Evolutionary conservation across 495 filamentous ascomycete genomes (phyloP), one percentile per base, ranked within the genome.

Genomic region (Podospora australis): DNA sequence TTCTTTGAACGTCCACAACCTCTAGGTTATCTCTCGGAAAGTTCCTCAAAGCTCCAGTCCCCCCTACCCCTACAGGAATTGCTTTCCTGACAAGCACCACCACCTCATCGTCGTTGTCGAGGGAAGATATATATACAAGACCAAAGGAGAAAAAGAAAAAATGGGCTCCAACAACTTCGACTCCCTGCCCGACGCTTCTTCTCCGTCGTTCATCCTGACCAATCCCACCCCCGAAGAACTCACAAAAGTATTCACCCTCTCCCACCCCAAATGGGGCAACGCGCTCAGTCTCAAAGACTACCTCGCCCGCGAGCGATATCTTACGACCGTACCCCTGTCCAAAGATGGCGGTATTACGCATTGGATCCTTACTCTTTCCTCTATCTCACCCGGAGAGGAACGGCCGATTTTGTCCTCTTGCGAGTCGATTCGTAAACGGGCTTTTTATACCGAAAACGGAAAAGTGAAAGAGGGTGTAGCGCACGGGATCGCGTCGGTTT

Each of bases 401-500:
- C 72, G 88, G 36, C 77, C 78, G 0, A 77, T 96, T 32, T 77
- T 95, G 1, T 79, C 81, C 22, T 84, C 86, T 11, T 95, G 90
- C 65, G 92, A 98, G 65, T 81, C 84, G 1, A 78, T 92, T 48
- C 75, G 76, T 36, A 97, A 96, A 70, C 77, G 72, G 19, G 87
- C 86, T 0, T 55, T 89, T 46, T 39, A 50, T 36, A 34, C 60
- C 11, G 28, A 34, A 34, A 26, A 54, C 3, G 53, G 55, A 57
- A 9, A 47, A 42, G 26, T 88, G 9, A 67, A 77, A 49, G 81
- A 95, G 32, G 77, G 79, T 2, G 65, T 83, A n/a, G 78, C 79
- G 14, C 83, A 95, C 65, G 87, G 87, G 7, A 78, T 98, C 32
- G 89, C 84, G 11, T 89, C 86, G 51, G 92, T 98, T 1, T 97